Evolutionary conservation across 768 basidiomycete species (phyloP).

Genomic region (Russula abietina): DNA sequence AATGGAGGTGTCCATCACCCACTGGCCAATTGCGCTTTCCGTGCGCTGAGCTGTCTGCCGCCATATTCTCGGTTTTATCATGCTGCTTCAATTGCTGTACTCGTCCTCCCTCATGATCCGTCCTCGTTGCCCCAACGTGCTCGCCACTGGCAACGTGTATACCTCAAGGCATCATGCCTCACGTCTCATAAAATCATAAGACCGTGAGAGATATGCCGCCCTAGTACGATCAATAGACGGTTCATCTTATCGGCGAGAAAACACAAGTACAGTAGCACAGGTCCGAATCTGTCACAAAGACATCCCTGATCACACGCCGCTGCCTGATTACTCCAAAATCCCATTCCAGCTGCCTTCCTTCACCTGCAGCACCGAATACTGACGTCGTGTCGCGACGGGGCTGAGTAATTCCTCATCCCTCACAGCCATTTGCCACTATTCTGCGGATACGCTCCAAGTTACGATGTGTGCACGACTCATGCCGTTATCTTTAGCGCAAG

Average conservation of each 20-base stretch:
- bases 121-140: no score
- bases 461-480: no score
- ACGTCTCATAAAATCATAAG: background rate
- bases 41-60: background rate
- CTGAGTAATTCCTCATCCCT: background rate
- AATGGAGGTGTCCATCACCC: background rate
- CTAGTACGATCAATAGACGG: no score
- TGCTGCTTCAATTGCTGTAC: no score
- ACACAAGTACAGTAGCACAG: background rate
- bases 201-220: no score
- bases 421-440: no score
- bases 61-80: background rate
- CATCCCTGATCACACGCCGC: background rate
- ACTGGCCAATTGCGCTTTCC: background rate
- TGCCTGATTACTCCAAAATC: background rate
- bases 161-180: background rate
- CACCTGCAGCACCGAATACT: background rate
- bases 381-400: background rate
- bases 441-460: no score
- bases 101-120: background rate
- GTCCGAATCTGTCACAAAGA: background rate
- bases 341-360: background rate
- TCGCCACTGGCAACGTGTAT: no score
- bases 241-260: background rate
- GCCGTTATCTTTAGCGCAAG: no score